These are phyloP conservation scores for Zygosaccharomyces rouxii DNA, from an alignment of 805 yeast species.

Conservation along the genomic window DNA sequence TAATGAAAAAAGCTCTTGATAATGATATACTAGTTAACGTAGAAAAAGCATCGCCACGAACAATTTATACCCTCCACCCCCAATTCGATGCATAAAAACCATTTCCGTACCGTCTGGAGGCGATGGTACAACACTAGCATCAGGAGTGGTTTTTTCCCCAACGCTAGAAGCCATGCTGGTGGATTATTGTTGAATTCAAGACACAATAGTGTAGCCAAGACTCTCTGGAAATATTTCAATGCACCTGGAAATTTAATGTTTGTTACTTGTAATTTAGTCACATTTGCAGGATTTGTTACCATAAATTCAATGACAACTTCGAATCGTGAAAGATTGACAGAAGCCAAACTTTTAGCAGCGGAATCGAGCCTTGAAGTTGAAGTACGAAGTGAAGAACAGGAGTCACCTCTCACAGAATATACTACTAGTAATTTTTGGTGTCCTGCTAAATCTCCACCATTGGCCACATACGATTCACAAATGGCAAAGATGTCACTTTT, in stretches of 20 bases:
- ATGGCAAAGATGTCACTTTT: slow-evolving; percentile 27
- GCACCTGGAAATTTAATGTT: slow-evolving; percentile 39
- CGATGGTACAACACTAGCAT: slow-evolving; percentile 12
- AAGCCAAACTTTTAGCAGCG: slow-evolving; percentile 8
- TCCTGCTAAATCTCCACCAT: slow-evolving; percentile 7
- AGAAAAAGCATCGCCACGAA: background rate
- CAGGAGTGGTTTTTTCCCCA: slow-evolving; percentile 4
- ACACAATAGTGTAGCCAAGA: slow-evolving; percentile 11
- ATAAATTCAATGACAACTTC: slow-evolving; percentile 31
- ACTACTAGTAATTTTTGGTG: slow-evolving; percentile 5
- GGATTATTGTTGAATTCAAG: slow-evolving; percentile 10
- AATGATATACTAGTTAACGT: background rate
- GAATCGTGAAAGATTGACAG: slow-evolving; percentile 12
- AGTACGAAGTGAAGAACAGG: background rate
- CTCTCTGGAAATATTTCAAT: slow-evolving; percentile 38
- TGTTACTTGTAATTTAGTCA: slow-evolving; percentile 36
- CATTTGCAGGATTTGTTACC: slow-evolving; percentile 34
- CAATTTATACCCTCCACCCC: background rate
- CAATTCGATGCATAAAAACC: slow-evolving; percentile 8
- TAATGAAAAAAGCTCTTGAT: background rate
- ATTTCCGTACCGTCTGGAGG: slow-evolving; percentile 4
- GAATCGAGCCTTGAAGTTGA: slow-evolving; percentile 3
- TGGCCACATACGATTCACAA: slow-evolving; percentile 15
- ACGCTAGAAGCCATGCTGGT: slow-evolving; percentile 9
- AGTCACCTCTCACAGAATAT: slow-evolving; percentile 9